Evolutionary conservation across 306 rosid genomes (phyloP).

Genomic region (Vigna trinervia): DNA sequence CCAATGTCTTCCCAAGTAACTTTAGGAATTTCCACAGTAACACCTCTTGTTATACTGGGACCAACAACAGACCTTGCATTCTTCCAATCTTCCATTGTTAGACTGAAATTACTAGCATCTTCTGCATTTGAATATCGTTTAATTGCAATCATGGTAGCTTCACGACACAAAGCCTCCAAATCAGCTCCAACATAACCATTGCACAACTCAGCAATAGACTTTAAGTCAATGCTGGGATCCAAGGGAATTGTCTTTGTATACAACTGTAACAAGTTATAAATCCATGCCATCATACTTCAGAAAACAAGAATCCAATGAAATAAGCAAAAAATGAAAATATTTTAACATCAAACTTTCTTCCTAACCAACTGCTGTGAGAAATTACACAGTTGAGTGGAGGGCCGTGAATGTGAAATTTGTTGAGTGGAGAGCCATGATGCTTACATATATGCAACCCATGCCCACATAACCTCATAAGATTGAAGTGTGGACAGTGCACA

Average conservation of each 20-base stretch:
- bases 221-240: slow-evolving; percentile 64
- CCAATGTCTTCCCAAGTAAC: slow-evolving; percentile 96
- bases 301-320: slow-evolving; percentile 29
- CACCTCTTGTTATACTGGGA: slow-evolving; percentile 94
- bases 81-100: slow-evolving; percentile 81
- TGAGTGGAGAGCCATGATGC: slow-evolving; percentile 1
- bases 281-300: slow-evolving; percentile 21
- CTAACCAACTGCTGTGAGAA: slow-evolving; percentile 17
- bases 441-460: neutral
- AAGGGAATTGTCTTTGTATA: slow-evolving; percentile 77
- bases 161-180: slow-evolving; percentile 82
- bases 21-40: slow-evolving; percentile 83
- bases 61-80: slow-evolving; percentile 70
- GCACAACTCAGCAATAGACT: slow-evolving; percentile 78
- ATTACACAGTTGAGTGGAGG: neutral
- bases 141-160: slow-evolving; percentile 65
- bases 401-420: neutral
- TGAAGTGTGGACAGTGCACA: neutral
- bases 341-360: slow-evolving; percentile 26
- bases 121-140: slow-evolving; percentile 61
- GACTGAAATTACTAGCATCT: slow-evolving; percentile 47
- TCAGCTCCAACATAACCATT: slow-evolving; percentile 98
- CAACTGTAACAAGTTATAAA: slow-evolving; percentile 59
- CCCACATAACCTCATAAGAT: neutral
- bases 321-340: neutral